Percentiles rank a stretch among this genome's conserved stretches.
phyloP scores from a whole-genome alignment of 2,329 filamentous ascomycete species.

The Cadophora gregata region DNA sequence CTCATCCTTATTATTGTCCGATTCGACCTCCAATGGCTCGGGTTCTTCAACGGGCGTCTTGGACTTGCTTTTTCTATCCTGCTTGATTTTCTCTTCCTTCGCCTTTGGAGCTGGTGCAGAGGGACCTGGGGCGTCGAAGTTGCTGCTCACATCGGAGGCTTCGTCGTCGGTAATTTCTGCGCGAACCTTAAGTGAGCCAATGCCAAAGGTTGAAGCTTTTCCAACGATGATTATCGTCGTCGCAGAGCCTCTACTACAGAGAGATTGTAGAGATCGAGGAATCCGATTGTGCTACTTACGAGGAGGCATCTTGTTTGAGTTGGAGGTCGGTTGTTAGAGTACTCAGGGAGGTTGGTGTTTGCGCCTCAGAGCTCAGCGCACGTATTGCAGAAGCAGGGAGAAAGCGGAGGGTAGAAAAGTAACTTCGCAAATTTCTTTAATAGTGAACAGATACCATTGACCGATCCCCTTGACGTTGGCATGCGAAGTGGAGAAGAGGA shows the following conservation, averaged over 20 bases:
- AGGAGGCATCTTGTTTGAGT: conserved; percentile 40
- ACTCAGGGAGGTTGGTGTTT: conserved; percentile 18
- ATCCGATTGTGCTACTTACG: conserved; percentile 37
- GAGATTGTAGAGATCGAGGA: background rate
- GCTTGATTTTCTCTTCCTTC: conserved; percentile 36
- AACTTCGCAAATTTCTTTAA: background rate
- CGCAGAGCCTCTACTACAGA: conserved; percentile 18
- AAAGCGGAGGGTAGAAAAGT: background rate
- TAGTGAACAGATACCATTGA: background rate
- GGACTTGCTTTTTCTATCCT: conserved; percentile 22
- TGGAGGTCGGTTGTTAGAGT: background rate
- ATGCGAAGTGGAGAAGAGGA: background rate
- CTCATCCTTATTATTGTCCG: conserved; percentile 46
- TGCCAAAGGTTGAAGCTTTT: conserved; percentile 25
- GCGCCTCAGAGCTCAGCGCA: conserved; percentile 8
- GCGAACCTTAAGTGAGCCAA: conserved; percentile 30
- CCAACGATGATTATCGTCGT: conserved; percentile 15
- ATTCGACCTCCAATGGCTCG: conserved; percentile 45
- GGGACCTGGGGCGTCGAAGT: conserved; percentile 30
- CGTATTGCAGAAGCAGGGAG: background rate
- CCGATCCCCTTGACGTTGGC: background rate
- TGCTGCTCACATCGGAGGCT: conserved; percentile 46
- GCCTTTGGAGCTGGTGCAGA: conserved; percentile 4
- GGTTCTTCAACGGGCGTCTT: conserved; percentile 38
- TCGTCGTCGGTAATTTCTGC: conserved; percentile 42